Evolutionary conservation across 345 rosid species (phyloP), one percentile per base, ranked within the genome.

Genomic region (Turnera subulata): DNA sequence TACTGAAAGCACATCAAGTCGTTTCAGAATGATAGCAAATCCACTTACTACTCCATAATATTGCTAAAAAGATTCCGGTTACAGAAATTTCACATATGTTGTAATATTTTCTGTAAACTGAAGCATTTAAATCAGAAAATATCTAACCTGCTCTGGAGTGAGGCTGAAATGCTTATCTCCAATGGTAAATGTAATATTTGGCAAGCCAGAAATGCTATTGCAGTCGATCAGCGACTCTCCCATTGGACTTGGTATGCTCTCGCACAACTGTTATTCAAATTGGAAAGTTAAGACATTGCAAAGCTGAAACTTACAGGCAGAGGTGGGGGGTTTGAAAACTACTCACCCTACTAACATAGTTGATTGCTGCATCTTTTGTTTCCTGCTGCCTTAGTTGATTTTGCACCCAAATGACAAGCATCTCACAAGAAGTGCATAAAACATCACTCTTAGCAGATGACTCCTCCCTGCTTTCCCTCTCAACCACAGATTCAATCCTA

Each of bases 341-440:
- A 17, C 13, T 57, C 2, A 83, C 93, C 89, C 80, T 67, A 48
- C 67, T 68, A 21, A 82, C 77, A 59, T 86, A 87, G 64, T 55
- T 55, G 56, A 86, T 68, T 11, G 77, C 73, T 63, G 53, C 65
- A 6, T 84, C 92, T 71, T 84, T 84, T 4, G 88, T 73, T 58
- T 63, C 50, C 73, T 73, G 65, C 7, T 76, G 75, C 62, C 69
- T 82, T 19, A 86, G 84, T 50, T 83, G 84, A 78, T 67, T 89
- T 66, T 80, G 77, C 58, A 78, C 60, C 95, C 95, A 89, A 46
- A 81, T 58, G 43, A 81, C 92, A 50, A 78, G 63, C 89, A 86
- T 78, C 73, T 85, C 84, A 58, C 90, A 85, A 42, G 74, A 72
- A 64, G 60, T 53, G 72, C 92, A 84, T 18, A 75, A 20, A 50